phyloP scores from a whole-genome alignment of 2,329 filamentous ascomycete species.

The Sarocladiaceae sp. region DNA sequence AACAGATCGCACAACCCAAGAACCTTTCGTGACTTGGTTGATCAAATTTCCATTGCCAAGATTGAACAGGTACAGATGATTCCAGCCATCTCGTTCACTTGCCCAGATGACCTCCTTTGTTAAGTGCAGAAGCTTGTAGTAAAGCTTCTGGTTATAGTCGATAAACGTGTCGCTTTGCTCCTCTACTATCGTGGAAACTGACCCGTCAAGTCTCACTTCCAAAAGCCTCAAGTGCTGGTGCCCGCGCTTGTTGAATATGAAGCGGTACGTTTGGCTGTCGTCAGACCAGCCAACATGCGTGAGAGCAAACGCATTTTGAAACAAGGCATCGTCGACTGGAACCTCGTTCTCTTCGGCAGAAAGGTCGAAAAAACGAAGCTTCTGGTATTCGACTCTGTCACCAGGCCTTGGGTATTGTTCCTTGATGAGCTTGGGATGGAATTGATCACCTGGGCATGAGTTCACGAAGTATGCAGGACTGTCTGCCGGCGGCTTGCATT shows the following conservation, averaged over 20 bases:
- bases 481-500: constrained; percentile 17
- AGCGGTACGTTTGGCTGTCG: constrained; percentile 19
- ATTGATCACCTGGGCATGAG: constrained; percentile 21
- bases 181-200: constrained; percentile 17
- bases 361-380: constrained; percentile 22
- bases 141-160: constrained; percentile 15
- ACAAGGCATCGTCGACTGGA: constrained; percentile 17
- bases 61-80: background rate
- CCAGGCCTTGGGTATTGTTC: constrained; percentile 22
- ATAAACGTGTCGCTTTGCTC: constrained; percentile 22
- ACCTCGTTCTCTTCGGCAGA: constrained; percentile 16
- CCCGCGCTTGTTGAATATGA: constrained; percentile 24
- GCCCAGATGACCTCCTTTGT: background rate
- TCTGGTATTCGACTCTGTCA: constrained; percentile 18
- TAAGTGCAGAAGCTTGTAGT: background rate
- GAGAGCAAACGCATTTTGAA: constrained; percentile 19
- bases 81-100: background rate
- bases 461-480: constrained; percentile 17
- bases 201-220: constrained; percentile 14
- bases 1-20: no score
- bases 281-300: constrained; percentile 19
- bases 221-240: constrained; percentile 20
- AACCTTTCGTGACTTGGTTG: no score
- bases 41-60: background rate
- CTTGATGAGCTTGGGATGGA: constrained; percentile 20